Percentiles rank a stretch among this genome's conserved stretches.
These are phyloP conservation scores for Lachnellula subtilissima DNA, from an alignment of 2,329 filamentous ascomycete species.

Conservation along the genomic window DNA sequence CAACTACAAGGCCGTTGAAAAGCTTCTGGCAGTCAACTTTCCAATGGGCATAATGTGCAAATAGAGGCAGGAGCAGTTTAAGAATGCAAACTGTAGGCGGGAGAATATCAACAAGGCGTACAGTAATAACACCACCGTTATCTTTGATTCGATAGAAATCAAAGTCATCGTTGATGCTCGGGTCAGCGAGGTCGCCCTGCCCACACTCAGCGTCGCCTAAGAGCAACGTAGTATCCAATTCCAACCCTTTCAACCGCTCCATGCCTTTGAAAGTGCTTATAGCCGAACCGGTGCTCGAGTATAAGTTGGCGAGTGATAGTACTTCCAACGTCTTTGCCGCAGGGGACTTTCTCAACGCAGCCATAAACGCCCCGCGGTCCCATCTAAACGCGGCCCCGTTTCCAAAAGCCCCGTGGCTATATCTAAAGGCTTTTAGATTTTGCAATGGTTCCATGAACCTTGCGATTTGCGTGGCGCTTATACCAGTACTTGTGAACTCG, in stretches of 20 bases:
- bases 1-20: background rate
- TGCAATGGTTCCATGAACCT: background rate
- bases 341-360: background rate
- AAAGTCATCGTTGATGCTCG: background rate
- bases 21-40: background rate
- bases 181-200: background rate
- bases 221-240: background rate
- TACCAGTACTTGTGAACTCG: background rate
- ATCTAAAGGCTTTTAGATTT: background rate
- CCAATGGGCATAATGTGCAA: background rate
- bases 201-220: background rate
- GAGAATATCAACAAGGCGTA: background rate
- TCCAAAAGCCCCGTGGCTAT: background rate
- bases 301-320: background rate
- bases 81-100: background rate
- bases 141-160: too few species aligned
- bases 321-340: background rate
- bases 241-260: background rate
- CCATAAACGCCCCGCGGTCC: background rate
- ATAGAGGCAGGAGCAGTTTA: background rate
- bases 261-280: background rate
- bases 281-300: background rate
- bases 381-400: background rate
- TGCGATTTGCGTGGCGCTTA: background rate
- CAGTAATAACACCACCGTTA: background rate